These are phyloP conservation scores for Nannizziopsis barbatae DNA, from an alignment of 2,329 filamentous ascomycete genomes.

Conservation along the genomic window DNA sequence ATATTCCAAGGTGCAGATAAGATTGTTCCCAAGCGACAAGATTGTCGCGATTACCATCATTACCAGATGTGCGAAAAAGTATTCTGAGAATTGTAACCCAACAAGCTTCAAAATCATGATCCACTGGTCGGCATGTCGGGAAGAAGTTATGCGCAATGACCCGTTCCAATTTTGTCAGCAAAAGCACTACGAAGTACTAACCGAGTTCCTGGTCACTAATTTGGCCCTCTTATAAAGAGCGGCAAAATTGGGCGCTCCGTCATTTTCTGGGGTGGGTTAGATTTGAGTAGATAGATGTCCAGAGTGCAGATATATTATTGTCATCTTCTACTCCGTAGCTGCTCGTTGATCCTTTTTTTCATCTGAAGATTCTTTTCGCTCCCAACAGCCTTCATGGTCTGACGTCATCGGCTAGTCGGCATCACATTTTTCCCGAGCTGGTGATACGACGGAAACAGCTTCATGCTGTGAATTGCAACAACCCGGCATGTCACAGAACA, in stretches of 20 bases:
- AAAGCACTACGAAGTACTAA: not conserved
- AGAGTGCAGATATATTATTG: too few species aligned
- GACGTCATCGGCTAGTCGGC: conserved; percentile 7
- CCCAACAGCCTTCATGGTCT: not conserved
- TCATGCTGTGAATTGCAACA: not conserved
- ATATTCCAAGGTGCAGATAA: too few species aligned
- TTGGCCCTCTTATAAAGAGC: not conserved
- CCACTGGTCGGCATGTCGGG: conserved; percentile 1
- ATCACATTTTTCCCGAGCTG: conserved; percentile 1
- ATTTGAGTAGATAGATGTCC: too few species aligned
- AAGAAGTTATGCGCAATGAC: not conserved
- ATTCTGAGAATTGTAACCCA: too few species aligned
- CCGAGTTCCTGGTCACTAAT: not conserved
- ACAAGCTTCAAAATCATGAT: not conserved
- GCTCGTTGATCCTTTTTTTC: too few species aligned
- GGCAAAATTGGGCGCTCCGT: not conserved
- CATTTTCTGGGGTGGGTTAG: too few species aligned
- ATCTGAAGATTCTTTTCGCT: too few species aligned
- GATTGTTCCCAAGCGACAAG: too few species aligned
- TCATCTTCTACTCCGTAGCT: too few species aligned
- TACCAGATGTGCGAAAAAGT: too few species aligned
- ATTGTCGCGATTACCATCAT: too few species aligned
- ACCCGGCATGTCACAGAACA: not conserved
- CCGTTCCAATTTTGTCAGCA: not conserved
- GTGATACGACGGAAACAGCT: not conserved